Evolutionary conservation across 345 rosid genomes (phyloP).

Genomic region (Gossypium herbaceum): DNA sequence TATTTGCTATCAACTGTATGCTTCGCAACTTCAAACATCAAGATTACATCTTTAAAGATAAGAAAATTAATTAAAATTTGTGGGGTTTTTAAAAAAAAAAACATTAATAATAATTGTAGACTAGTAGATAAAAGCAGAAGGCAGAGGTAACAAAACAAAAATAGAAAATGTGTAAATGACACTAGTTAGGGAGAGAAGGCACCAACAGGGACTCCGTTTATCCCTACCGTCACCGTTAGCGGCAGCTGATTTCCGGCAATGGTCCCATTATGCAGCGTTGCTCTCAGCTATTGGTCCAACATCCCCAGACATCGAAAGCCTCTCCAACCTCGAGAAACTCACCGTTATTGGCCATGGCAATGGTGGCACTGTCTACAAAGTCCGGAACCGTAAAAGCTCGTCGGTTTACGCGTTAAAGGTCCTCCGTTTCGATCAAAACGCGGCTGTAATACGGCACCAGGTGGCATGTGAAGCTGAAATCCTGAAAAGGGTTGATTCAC

Average conservation of each 20-base stretch:
- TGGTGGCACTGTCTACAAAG: conserved; percentile 61
- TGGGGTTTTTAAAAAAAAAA: not conserved
- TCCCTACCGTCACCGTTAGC: conserved; percentile 37
- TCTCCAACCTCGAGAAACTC: conserved; percentile 47
- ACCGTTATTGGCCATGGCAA: conserved; percentile 54
- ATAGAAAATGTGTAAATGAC: conserved; percentile 36
- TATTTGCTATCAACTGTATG: not conserved
- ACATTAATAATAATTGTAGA: not conserved
- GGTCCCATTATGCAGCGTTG: not conserved
- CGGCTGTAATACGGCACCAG: conserved; percentile 21
- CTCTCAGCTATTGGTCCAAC: conserved; percentile 27
- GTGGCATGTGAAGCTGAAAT: conserved; percentile 47
- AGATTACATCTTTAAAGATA: too few relatives aligned
- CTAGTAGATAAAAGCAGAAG: not conserved
- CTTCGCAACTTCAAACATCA: not conserved
- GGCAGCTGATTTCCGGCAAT: conserved; percentile 13
- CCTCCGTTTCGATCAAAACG: conserved; percentile 32
- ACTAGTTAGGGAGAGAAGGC: conserved; percentile 58
- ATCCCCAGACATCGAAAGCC: conserved; percentile 34
- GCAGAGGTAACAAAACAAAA: not conserved
- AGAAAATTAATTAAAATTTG: too few relatives aligned
- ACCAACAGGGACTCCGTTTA: conserved; percentile 46
- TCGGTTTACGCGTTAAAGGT: conserved; percentile 48
- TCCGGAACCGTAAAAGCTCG: conserved; percentile 30
- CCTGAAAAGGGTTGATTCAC: conserved; percentile 45